These are phyloP conservation scores for Carpinus fangiana DNA, from an alignment of 306 rosid species.

Conservation along the genomic window DNA sequence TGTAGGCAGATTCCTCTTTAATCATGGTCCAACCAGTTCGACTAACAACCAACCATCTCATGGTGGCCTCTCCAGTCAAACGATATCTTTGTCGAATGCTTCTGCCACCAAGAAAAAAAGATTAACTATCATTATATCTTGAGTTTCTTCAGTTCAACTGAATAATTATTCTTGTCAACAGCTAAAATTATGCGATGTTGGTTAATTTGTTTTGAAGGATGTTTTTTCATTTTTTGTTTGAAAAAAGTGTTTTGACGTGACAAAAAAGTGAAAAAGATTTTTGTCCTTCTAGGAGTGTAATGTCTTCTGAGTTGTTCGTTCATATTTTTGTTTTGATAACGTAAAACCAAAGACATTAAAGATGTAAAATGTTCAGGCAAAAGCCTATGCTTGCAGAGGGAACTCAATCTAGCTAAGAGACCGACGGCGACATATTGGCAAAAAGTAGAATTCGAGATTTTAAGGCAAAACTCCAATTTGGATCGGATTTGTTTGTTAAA, in stretches of 20 bases:
- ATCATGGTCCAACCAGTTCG: conserved; percentile 38
- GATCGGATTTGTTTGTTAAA: no score
- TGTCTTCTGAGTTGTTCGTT: no score
- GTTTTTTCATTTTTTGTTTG: no score
- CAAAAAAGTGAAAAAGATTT: no score
- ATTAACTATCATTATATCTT: background rate
- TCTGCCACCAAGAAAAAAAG: conserved; percentile 28
- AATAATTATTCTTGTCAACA: background rate
- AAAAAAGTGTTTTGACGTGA: no score
- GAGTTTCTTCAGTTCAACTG: conserved; percentile 6
- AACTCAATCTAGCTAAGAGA: background rate
- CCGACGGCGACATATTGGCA: background rate
- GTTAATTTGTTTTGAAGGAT: no score
- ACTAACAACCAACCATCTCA: conserved; percentile 50
- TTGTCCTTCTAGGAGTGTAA: no score
- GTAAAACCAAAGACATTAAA: background rate
- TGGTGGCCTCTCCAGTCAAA: conserved; percentile 36
- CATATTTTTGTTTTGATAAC: no score
- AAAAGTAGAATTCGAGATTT: no score
- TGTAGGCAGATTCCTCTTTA: conserved; percentile 27
- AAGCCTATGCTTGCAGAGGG: background rate
- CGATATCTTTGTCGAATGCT: conserved; percentile 40
- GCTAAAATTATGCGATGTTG: background rate
- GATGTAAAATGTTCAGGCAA: background rate
- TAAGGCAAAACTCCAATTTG: no score